These are phyloP conservation scores for Teratosphaeria nubilosa DNA, from an alignment of 2,329 filamentous ascomycete species.

Conservation along the genomic window DNA sequence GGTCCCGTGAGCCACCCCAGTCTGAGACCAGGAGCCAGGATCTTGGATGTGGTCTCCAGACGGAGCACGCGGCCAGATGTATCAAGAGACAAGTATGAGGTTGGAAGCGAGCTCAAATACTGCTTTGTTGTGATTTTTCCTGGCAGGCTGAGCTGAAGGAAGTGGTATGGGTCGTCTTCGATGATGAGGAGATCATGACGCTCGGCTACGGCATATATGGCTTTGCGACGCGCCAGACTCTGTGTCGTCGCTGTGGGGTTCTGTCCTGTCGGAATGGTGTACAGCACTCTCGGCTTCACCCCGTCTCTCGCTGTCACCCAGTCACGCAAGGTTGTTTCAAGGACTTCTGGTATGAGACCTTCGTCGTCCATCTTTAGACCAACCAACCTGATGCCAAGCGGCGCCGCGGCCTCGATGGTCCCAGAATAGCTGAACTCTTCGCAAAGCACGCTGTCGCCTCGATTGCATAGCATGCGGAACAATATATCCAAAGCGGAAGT, in stretches of 20 bases:
- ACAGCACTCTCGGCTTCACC: constrained; percentile 57
- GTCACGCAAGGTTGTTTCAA: constrained; percentile 53
- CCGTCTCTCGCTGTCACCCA: constrained; percentile 54
- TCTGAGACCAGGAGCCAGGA: constrained; percentile 77
- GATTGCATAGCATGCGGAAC: constrained; percentile 68
- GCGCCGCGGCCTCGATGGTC: constrained; percentile 54
- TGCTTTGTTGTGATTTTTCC: constrained; percentile 54
- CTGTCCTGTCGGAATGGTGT: constrained; percentile 71
- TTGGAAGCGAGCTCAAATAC: constrained; percentile 64
- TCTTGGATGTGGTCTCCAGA: constrained; percentile 90
- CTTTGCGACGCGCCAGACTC: constrained; percentile 53
- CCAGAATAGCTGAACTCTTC: constrained; percentile 86
- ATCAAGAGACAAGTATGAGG: constrained; percentile 74
- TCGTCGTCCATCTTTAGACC: constrained; percentile 56
- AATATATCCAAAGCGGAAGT: constrained; percentile 79
- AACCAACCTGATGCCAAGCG: constrained; percentile 51
- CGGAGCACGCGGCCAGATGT: constrained; percentile 78
- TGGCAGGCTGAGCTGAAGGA: constrained; percentile 57
- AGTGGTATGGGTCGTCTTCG: constrained; percentile 93
- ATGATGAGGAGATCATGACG: constrained; percentile 81
- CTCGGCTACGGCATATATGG: constrained; percentile 66
- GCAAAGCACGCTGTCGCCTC: constrained; percentile 68
- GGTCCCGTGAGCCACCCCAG: constrained; percentile 87
- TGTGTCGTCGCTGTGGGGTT: constrained; percentile 88
- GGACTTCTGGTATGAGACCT: constrained; percentile 51